phyloP scores from a whole-genome alignment of 1,139 yeast species.

The Pneumocystis jirovecii region DNA sequence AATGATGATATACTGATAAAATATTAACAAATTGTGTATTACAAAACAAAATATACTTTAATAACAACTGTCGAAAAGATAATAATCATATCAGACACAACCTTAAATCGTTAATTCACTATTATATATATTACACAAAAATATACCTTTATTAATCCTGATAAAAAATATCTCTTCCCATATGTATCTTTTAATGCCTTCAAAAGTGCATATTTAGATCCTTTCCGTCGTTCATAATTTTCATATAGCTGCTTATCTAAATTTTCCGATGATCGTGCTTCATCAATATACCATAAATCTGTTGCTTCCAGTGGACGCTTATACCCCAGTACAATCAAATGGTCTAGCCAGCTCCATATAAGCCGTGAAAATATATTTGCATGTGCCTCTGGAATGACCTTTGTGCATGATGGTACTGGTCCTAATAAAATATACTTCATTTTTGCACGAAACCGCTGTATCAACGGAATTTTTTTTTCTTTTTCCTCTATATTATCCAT shows the following conservation, averaged over 20 bases:
- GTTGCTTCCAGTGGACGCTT: slow-evolving; percentile 47
- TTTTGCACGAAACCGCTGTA: neutral
- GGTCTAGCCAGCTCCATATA: slow-evolving; percentile 86
- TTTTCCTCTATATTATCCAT: neutral
- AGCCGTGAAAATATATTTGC: slow-evolving; percentile 72
- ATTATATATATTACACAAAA: neutral
- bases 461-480: neutral
- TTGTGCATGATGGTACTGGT: neutral
- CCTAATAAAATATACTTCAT: neutral
- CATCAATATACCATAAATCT: slow-evolving; percentile 44
- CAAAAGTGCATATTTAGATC: slow-evolving; percentile 24
- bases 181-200: slow-evolving; percentile 43
- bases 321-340: slow-evolving; percentile 70
- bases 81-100: slow-evolving; percentile 35
- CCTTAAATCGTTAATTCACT: neutral
- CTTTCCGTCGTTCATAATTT: slow-evolving; percentile 28
- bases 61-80: slow-evolving; percentile 39
- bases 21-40: slow-evolving; percentile 19
- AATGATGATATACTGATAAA: slow-evolving; percentile 4
- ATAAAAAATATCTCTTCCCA: slow-evolving; percentile 34
- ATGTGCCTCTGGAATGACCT: slow-evolving; percentile 15
- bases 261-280: slow-evolving; percentile 27
- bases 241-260: slow-evolving; percentile 33
- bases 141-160: slow-evolving; percentile 28
- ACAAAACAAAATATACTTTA: slow-evolving; percentile 38